Conservation (phyloP, 2,329 filamentous ascomycete species). For the Aureobasidium sp. region DNA sequence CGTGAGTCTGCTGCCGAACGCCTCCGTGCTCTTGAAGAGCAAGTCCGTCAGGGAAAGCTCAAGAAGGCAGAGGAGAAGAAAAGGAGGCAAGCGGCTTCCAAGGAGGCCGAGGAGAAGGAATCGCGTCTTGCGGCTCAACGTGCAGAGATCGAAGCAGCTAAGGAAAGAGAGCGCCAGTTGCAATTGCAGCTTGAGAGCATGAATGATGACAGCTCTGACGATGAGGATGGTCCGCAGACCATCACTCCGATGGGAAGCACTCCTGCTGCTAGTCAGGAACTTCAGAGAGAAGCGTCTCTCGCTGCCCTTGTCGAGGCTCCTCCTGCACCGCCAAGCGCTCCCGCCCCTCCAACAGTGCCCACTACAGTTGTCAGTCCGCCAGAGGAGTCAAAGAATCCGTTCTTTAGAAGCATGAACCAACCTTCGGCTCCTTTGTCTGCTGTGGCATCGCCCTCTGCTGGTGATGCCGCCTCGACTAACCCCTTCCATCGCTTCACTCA, state of each 20-base stretch:
- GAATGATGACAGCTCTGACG: slow-evolving; percentile 71
- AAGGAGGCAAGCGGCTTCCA: slow-evolving; percentile 78
- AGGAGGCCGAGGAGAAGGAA: slow-evolving; percentile 84
- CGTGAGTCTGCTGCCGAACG: slow-evolving; percentile 74
- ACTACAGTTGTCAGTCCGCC: slow-evolving; percentile 47
- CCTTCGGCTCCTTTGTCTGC: slow-evolving; percentile 24
- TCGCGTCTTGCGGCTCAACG: slow-evolving; percentile 73
- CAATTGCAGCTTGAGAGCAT: slow-evolving; percentile 78
- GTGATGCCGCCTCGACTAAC: slow-evolving; percentile 64
- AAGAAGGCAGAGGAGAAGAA: slow-evolving; percentile 96
- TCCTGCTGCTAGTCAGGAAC: slow-evolving; percentile 50
- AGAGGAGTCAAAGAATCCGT: slow-evolving; percentile 85
- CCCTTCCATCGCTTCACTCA: slow-evolving; percentile 86
- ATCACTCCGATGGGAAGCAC: slow-evolving; percentile 57
- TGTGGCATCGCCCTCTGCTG: slow-evolving; percentile 39
- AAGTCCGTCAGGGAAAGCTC: slow-evolving; percentile 86
- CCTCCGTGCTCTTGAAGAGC: slow-evolving; percentile 83
- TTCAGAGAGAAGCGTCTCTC: slow-evolving; percentile 42
- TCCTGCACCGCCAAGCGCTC: slow-evolving; percentile 32
- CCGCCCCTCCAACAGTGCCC: slow-evolving; percentile 36
- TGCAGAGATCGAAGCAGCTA: slow-evolving; percentile 85
- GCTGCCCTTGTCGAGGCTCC: slow-evolving; percentile 35
- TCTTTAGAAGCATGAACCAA: slow-evolving; percentile 81
- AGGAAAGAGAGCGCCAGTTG: slow-evolving; percentile 82
- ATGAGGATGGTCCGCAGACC: slow-evolving; percentile 71